phyloP scores from a whole-genome alignment of 306 rosid species.

The Cucurbita ficifolia region DNA sequence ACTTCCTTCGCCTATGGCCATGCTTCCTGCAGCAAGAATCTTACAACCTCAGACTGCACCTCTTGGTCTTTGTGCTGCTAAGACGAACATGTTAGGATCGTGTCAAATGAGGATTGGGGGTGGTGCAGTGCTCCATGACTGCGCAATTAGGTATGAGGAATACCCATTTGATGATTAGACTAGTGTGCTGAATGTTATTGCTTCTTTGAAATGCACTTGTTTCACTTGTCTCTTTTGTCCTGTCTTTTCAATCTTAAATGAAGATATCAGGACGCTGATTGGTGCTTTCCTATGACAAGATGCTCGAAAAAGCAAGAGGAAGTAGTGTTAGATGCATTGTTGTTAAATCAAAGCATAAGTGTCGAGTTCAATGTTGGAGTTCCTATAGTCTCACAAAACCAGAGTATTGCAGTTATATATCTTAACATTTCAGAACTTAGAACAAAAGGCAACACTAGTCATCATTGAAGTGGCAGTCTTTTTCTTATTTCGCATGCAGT shows the following conservation, averaged over 20 bases:
- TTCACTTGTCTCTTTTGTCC: background rate
- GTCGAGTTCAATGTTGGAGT: background rate
- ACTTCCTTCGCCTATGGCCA: conserved; percentile 65
- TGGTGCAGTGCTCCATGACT: conserved; percentile 43
- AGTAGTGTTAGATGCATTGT: background rate
- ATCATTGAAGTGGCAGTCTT: background rate
- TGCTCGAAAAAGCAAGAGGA: background rate
- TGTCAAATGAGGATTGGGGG: conserved; percentile 50
- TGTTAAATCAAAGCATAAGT: background rate
- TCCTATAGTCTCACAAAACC: background rate
- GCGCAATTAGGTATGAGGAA: conserved; percentile 58
- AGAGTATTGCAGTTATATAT: background rate
- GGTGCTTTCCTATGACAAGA: background rate
- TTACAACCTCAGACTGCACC: conserved; percentile 42
- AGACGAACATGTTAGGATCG: conserved; percentile 17
- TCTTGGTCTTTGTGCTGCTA: conserved; percentile 49
- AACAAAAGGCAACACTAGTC: background rate
- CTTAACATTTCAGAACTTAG: background rate
- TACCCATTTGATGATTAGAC: conserved; percentile 50
- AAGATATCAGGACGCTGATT: background rate
- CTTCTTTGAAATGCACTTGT: background rate
- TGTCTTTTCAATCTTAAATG: background rate
- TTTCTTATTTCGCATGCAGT: background rate
- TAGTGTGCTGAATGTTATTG: background rate
- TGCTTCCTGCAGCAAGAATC: conserved; percentile 42